Percentiles rank a stretch among this genome's conserved stretches.
Evolutionary conservation across 1,139 yeast species (phyloP).

Genomic region (Diutina scorzettiae): DNA sequence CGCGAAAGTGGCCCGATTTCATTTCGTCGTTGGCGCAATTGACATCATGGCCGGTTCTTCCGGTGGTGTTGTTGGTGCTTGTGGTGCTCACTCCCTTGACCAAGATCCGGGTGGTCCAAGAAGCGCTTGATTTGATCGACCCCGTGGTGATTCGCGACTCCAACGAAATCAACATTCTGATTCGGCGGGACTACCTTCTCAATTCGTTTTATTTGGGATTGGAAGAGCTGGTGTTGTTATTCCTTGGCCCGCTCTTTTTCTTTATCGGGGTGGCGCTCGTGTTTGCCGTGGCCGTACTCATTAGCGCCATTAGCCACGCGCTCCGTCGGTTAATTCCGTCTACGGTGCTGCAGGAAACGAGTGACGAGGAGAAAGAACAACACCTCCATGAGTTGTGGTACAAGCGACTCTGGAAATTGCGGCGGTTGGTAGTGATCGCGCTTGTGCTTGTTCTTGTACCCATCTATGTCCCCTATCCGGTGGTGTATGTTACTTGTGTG

Average conservation of each 20-base stretch:
- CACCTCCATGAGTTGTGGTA: background rate
- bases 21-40: slow-evolving; percentile 30
- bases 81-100: background rate
- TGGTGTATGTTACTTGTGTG: slow-evolving; percentile 52
- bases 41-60: slow-evolving; percentile 10
- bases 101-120: slow-evolving; percentile 11
- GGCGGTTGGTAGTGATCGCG: background rate
- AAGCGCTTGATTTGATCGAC: slow-evolving; percentile 30
- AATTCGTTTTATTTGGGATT: slow-evolving; percentile 52
- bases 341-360: background rate
- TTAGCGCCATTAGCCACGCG: slow-evolving; percentile 7
- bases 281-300: slow-evolving; percentile 8
- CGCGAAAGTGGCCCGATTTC: slow-evolving; percentile 40
- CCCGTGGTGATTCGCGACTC: slow-evolving; percentile 38
- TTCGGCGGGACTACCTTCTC: slow-evolving; percentile 15
- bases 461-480: slow-evolving; percentile 65
- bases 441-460: slow-evolving; percentile 22
- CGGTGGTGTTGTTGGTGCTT: background rate
- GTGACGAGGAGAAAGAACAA: background rate
- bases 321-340: background rate
- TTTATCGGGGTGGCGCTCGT: slow-evolving; percentile 26
- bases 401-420: background rate
- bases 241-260: slow-evolving; percentile 48
- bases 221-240: slow-evolving; percentile 43
- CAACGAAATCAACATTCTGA: slow-evolving; percentile 20